Evolutionary conservation across 179 eudicot species (phyloP).

Genomic region (Silene noctiflora): DNA sequence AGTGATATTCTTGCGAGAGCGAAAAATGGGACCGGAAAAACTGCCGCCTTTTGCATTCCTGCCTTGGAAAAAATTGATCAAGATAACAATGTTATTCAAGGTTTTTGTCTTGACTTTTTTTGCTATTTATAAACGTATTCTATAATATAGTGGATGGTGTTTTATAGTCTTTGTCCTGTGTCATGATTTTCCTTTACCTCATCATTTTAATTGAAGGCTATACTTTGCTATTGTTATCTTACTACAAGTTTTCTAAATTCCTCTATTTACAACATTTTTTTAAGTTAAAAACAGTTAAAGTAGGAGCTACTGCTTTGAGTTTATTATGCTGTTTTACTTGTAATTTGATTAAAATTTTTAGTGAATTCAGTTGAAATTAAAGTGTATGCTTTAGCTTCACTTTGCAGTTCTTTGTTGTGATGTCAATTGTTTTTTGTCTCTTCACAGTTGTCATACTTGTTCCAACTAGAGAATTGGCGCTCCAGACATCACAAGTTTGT

Average conservation of each 20-base stretch:
- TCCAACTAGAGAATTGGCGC: conserved; percentile 94
- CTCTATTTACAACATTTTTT: not conserved
- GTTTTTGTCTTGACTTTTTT: conserved; percentile 27
- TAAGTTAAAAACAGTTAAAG: too few species aligned
- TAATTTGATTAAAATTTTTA: not conserved
- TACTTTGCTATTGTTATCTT: too few species aligned
- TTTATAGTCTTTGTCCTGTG: not conserved
- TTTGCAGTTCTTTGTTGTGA: not conserved
- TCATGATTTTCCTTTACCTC: not conserved
- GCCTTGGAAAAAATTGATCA: conserved; percentile 84
- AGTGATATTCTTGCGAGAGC: conserved; percentile 87
- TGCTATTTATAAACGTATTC: not conserved
- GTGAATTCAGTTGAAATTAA: not conserved
- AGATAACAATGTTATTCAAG: conserved; percentile 86
- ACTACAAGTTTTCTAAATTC: not conserved
- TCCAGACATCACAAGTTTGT: conserved; percentile 95
- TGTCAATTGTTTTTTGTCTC: conserved; percentile 3
- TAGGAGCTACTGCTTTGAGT: not conserved
- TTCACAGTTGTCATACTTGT: conserved; percentile 81
- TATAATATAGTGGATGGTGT: not conserved
- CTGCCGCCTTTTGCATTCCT: conserved; percentile 84
- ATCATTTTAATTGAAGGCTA: not conserved
- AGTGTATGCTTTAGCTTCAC: not conserved
- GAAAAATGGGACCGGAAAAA: conserved; percentile 85
- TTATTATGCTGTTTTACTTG: not conserved